Conservation (phyloP, 2,329 filamentous ascomycete species). For the Apiospora rasikravindrae region DNA sequence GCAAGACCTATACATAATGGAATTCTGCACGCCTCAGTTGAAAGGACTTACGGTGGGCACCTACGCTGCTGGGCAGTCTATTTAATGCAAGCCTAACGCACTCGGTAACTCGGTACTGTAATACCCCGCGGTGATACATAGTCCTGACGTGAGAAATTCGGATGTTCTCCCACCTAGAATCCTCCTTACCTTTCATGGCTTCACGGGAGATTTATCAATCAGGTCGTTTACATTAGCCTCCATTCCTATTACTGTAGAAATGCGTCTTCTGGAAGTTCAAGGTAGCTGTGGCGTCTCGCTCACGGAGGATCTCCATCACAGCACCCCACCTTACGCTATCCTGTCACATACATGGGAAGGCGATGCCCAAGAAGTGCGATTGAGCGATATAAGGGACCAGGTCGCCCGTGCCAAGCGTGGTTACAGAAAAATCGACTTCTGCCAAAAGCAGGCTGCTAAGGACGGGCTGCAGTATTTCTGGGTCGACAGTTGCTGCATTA, state of each 20-base stretch:
- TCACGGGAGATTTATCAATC: too few species aligned
- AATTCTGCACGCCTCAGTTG: too few species aligned
- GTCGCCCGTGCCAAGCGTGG: not conserved
- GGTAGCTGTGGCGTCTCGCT: not conserved
- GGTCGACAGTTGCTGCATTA: slow-evolving; percentile 19
- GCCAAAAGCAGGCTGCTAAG: not conserved
- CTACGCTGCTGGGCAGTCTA: too few species aligned
- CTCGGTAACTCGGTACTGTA: too few species aligned
- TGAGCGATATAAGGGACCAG: not conserved
- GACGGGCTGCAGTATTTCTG: slow-evolving; percentile 15
- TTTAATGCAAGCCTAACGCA: too few species aligned
- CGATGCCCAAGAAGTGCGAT: slow-evolving; percentile 9
- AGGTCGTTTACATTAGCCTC: too few species aligned
- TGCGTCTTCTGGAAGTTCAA: not conserved
- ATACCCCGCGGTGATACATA: too few species aligned
- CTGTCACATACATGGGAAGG: slow-evolving; percentile 15
- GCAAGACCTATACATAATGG: not conserved
- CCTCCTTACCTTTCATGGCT: too few species aligned
- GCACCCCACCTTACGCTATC: slow-evolving; percentile 15
- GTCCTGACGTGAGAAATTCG: too few species aligned
- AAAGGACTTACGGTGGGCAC: too few species aligned
- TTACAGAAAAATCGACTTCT: not conserved
- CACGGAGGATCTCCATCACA: not conserved
- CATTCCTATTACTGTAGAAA: too few species aligned
- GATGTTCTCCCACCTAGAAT: too few species aligned